Percentiles rank a stretch among this genome's conserved stretches.
Evolutionary conservation across 225 moss, liverwort and hornwort genomes (phyloP).

Genomic region (Climacium dendroides): DNA sequence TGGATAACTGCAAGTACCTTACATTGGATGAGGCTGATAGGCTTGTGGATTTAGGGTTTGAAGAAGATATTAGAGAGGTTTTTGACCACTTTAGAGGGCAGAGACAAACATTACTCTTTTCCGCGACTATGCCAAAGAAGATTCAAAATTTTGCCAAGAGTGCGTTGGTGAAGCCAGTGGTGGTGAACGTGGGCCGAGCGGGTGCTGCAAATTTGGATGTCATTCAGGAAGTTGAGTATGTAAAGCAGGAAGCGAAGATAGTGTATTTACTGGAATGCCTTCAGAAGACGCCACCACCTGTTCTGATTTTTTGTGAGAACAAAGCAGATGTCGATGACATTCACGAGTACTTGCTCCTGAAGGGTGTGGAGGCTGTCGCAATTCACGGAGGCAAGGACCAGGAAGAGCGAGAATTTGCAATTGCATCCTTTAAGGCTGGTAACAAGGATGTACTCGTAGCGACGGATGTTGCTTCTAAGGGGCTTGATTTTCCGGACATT

Average conservation of each 20-base stretch:
- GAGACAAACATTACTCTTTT: conserved; percentile 37
- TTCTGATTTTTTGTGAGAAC: conserved; percentile 39
- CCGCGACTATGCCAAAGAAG: conserved; percentile 45
- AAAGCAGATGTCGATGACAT: conserved; percentile 43
- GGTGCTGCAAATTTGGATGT: conserved; percentile 44
- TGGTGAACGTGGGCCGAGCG: conserved; percentile 38
- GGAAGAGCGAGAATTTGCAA: conserved; percentile 45
- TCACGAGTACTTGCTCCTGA: conserved; percentile 37
- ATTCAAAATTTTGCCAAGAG: conserved; percentile 40
- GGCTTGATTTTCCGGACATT: conserved; percentile 37
- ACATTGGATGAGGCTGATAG: conserved; percentile 37
- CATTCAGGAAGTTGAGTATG: conserved; percentile 43
- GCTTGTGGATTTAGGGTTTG: conserved; percentile 43
- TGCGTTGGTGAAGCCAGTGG: conserved; percentile 35
- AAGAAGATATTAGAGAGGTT: conserved; percentile 35
- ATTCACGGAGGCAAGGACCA: conserved; percentile 50
- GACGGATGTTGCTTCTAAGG: conserved; percentile 39
- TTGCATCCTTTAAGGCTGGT: conserved; percentile 34
- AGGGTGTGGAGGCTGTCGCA: conserved; percentile 42
- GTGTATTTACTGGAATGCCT: conserved; percentile 36
- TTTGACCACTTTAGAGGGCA: conserved; percentile 37
- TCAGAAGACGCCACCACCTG: conserved; percentile 45
- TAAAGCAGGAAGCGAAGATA: conserved; percentile 42
- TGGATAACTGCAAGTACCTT: conserved; percentile 32
- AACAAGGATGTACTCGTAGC: conserved; percentile 42